A percentile compares a stretch with the other conserved stretches of the same genome.
Conservation (phyloP, 441 rosid genomes). For the Sinapis alba region DNA sequence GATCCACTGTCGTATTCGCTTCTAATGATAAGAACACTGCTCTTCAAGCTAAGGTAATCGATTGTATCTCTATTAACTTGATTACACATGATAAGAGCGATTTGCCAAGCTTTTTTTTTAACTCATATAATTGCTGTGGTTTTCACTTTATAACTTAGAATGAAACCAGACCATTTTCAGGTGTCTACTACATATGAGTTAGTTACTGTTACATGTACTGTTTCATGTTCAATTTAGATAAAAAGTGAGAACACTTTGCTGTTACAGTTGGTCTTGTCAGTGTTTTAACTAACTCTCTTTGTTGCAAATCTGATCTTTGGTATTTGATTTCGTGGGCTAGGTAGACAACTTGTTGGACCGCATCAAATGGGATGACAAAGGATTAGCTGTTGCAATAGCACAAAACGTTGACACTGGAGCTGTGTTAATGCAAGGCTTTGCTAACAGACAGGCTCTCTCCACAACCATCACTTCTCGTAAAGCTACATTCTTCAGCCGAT, state of each 20-base stretch:
- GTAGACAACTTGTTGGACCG: conserved; percentile 64
- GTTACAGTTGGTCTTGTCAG: no score
- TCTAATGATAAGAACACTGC: conserved; percentile 39
- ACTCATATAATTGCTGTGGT: no score
- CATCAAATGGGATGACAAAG: conserved; percentile 90
- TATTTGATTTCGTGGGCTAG: conserved; percentile 45
- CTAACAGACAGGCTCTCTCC: conserved; percentile 73
- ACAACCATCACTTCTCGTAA: conserved; percentile 64
- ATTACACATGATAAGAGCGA: background rate
- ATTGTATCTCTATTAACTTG: background rate
- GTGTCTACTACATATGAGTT: conserved; percentile 40
- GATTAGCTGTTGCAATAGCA: conserved; percentile 91
- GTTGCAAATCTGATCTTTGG: background rate
- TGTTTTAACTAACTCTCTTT: background rate
- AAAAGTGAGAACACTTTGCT: no score
- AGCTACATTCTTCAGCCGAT: conserved; percentile 85
- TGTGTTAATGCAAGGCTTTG: conserved; percentile 79
- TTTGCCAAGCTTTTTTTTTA: background rate
- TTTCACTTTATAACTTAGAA: no score
- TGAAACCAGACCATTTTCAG: no score
- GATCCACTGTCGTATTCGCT: conserved; percentile 40
- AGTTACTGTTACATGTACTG: conserved; percentile 39
- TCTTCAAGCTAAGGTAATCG: conserved; percentile 44
- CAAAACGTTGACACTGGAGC: conserved; percentile 93
- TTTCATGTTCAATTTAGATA: no score